These are phyloP conservation scores for Heterobasidion annosum DNA, from an alignment of 1,284 basidiomycete species.

Conservation along the genomic window DNA sequence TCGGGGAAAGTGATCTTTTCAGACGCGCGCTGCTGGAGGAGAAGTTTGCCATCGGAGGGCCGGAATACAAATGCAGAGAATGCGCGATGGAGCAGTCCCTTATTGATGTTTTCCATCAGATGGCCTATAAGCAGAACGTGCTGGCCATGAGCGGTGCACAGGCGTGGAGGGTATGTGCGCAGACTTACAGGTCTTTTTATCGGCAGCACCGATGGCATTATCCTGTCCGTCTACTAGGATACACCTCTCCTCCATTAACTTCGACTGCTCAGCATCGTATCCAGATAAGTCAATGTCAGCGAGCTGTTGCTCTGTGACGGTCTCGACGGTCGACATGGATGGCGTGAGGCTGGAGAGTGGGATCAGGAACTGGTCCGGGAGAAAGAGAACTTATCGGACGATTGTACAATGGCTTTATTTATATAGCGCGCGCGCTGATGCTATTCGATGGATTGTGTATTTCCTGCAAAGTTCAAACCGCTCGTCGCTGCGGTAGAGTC, in stretches of 20 bases:
- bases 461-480: neutral
- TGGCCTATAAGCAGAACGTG: constrained; percentile 53
- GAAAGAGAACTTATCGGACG: neutral
- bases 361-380: neutral
- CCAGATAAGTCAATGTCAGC: constrained; percentile 64
- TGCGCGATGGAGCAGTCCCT: constrained; percentile 92
- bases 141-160: neutral
- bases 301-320: constrained; percentile 36
- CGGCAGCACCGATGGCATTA: constrained; percentile 80
- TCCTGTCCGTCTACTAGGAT: constrained; percentile 93
- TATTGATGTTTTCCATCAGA: constrained; percentile 95
- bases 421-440: neutral
- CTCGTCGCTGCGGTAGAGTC: neutral
- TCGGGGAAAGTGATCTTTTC: constrained; percentile 99
- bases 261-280: constrained; percentile 76
- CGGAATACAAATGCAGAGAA: constrained; percentile 98
- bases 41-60: constrained; percentile 85
- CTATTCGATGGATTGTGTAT: neutral
- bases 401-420: neutral
- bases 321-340: constrained; percentile 15
- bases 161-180: neutral
- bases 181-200: constrained; percentile 92
- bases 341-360: neutral
- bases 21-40: constrained; percentile 89
- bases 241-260: constrained; percentile 96